phyloP scores from a whole-genome alignment of 257 asterid genomes.

The Catharanthus roseus region DNA sequence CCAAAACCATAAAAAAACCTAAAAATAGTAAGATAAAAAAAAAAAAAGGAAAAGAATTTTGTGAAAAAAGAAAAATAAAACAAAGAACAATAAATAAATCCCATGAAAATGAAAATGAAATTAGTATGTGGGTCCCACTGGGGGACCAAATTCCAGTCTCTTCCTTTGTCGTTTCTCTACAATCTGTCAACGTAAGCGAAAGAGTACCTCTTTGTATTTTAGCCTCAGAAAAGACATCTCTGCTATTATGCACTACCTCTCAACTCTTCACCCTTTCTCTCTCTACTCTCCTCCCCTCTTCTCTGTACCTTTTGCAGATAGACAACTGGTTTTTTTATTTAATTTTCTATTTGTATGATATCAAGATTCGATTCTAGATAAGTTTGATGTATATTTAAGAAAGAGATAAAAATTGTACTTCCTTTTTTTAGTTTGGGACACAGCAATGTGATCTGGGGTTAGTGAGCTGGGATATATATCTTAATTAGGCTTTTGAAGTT shows the following conservation, averaged over 20 bases:
- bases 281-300: background rate
- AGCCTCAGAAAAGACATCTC: slow-evolving; percentile 15
- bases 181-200: background rate
- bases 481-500: slow-evolving; percentile 8
- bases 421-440: background rate
- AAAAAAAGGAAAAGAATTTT: too few relatives aligned
- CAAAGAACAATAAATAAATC: too few relatives aligned
- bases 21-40: too few relatives aligned
- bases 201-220: slow-evolving; percentile 5
- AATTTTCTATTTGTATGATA: background rate
- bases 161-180: slow-evolving; percentile 4
- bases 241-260: slow-evolving; percentile 1
- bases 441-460: slow-evolving; percentile 10
- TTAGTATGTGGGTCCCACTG: background rate
- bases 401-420: background rate
- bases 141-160: background rate
- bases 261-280: background rate
- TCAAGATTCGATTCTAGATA: background rate
- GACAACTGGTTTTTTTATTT: background rate
- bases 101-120: background rate
- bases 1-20: too few relatives aligned
- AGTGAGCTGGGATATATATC: slow-evolving; percentile 5
- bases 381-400: background rate
- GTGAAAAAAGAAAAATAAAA: too few relatives aligned
- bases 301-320: background rate